A percentile compares a stretch with the other conserved stretches of the same genome.
Conservation (phyloP, 495 filamentous ascomycete species). For the Astrocystis sublimbata region DNA sequence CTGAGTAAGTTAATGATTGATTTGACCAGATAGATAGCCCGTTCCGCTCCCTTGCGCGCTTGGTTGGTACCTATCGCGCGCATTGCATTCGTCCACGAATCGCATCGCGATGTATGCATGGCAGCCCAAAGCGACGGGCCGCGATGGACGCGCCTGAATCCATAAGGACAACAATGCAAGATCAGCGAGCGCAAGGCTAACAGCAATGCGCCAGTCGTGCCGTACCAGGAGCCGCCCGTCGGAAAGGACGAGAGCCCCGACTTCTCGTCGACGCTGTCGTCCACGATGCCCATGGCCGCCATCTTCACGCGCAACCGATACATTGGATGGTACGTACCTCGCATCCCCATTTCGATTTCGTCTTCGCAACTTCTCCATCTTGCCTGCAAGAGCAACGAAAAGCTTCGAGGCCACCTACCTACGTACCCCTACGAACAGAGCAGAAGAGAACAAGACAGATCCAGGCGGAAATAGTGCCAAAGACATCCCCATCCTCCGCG, state of each 20-base stretch:
- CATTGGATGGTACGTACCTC: slow-evolving; percentile 73
- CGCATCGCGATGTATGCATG: slow-evolving; percentile 15
- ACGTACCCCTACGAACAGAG: too few species aligned
- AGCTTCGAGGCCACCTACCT: too few species aligned
- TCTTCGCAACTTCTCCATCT: not conserved
- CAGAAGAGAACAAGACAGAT: not conserved
- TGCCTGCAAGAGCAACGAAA: too few species aligned
- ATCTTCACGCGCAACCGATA: slow-evolving; percentile 91
- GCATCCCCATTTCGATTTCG: not conserved
- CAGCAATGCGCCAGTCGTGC: slow-evolving; percentile 45
- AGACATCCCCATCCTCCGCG: too few species aligned
- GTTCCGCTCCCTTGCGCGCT: not conserved
- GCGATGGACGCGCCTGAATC: slow-evolving; percentile 23
- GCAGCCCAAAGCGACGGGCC: not conserved
- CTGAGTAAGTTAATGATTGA: too few species aligned
- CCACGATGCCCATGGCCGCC: slow-evolving; percentile 89
- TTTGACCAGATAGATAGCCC: too few species aligned
- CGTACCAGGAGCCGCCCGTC: slow-evolving; percentile 52
- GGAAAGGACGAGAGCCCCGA: slow-evolving; percentile 49
- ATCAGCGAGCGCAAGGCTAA: slow-evolving; percentile 18
- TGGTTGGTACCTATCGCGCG: too few species aligned
- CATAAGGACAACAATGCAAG: slow-evolving; percentile 37
- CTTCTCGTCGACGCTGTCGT: slow-evolving; percentile 68
- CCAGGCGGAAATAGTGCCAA: too few species aligned
- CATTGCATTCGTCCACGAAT: too few species aligned